Conservation (phyloP, 495 filamentous ascomycete genomes). For the Neurospora cerealis region DNA sequence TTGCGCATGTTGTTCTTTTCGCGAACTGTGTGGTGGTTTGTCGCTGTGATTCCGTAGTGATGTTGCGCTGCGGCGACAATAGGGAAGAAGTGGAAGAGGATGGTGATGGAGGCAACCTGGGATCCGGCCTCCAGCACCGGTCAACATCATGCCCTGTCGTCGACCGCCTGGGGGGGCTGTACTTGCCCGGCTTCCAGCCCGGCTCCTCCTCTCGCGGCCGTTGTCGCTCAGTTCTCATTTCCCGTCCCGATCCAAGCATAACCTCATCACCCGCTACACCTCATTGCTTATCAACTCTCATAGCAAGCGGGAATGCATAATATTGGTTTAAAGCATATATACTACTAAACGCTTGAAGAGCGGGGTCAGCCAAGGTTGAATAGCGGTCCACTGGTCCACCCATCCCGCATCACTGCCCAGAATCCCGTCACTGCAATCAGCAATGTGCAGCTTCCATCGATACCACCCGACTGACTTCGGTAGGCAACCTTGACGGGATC, state of each 20-base stretch:
- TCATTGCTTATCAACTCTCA: not conserved
- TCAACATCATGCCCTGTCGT: not conserved
- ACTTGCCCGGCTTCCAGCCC: not conserved
- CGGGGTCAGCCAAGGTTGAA: not conserved
- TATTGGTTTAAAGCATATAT: not conserved
- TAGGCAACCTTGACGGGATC: not conserved
- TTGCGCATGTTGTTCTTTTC: conserved; percentile 16
- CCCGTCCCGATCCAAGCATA: not conserved
- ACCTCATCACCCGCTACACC: not conserved
- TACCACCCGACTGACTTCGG: too few species aligned
- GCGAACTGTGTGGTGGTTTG: conserved; percentile 1
- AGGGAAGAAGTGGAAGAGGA: conserved; percentile 9
- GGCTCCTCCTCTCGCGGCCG: not conserved
- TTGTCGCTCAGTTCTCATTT: not conserved
- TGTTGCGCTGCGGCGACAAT: not conserved
- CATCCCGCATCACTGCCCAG: not conserved
- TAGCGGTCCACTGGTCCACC: not conserved
- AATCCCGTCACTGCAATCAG: not conserved
- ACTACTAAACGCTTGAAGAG: not conserved
- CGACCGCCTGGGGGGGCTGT: not conserved
- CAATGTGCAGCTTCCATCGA: not conserved
- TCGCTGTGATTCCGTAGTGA: conserved; percentile 2
- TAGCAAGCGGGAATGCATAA: not conserved
- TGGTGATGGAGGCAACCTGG: conserved; percentile 11
- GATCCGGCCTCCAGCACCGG: not conserved